A percentile compares a stretch with the other conserved stretches of the same genome.
Conservation (phyloP, 2,329 filamentous ascomycete species). For the Aspergillus aculeatinus region DNA sequence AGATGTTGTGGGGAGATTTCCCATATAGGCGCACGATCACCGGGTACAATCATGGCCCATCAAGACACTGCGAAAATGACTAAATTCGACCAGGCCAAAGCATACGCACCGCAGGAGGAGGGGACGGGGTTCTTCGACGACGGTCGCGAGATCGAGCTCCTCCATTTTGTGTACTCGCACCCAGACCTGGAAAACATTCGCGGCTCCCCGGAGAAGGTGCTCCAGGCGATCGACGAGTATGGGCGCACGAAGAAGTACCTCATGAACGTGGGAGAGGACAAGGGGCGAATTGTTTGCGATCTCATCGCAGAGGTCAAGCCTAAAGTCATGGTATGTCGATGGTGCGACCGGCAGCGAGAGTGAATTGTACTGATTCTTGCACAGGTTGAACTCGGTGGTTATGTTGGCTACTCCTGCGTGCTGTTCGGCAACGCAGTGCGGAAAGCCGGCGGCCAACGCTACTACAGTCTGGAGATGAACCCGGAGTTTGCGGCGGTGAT, state of each 20-base stretch:
- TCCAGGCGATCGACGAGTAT: slow-evolving; percentile 70
- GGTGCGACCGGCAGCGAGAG: background rate
- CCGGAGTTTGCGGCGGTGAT: slow-evolving; percentile 71
- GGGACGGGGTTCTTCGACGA: slow-evolving; percentile 49
- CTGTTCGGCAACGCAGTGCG: slow-evolving; percentile 68
- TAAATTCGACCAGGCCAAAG: background rate
- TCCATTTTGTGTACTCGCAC: slow-evolving; percentile 65
- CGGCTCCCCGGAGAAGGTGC: slow-evolving; percentile 64
- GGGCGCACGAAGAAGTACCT: slow-evolving; percentile 62
- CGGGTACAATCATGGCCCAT: background rate
- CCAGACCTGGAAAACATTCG: slow-evolving; percentile 62
- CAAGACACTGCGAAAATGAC: background rate
- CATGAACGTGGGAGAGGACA: slow-evolving; percentile 76
- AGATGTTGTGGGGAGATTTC: background rate
- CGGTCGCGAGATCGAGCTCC: slow-evolving; percentile 69
- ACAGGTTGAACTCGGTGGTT: slow-evolving; percentile 69
- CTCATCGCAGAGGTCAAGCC: slow-evolving; percentile 67
- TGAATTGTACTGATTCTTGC: background rate
- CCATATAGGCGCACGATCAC: background rate
- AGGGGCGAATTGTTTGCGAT: slow-evolving; percentile 68
- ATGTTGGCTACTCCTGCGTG: slow-evolving; percentile 77
- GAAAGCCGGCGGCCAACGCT: slow-evolving; percentile 61
- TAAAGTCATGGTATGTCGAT: slow-evolving; percentile 53
- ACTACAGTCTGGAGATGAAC: slow-evolving; percentile 70
- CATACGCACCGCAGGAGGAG: background rate